Conservation (phyloP, 73 alveolate genomes). For the Tetrahymena thermophila region DNA sequence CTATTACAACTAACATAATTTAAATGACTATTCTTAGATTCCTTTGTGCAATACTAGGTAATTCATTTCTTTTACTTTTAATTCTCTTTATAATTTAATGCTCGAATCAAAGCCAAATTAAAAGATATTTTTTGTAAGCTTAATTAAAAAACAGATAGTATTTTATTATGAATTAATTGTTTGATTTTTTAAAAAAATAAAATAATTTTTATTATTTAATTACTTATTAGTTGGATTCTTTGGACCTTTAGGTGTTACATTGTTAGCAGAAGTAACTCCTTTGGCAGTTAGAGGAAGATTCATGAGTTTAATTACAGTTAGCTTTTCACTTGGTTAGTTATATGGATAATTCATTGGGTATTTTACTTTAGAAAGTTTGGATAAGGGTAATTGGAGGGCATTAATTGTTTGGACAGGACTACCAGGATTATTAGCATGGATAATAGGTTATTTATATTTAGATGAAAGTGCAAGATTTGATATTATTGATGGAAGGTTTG, state of each 20-base stretch:
- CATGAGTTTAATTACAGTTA: conserved; percentile 34
- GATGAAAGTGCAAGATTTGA: conserved; percentile 39
- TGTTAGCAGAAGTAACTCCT: conserved; percentile 38
- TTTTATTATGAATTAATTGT: neutral
- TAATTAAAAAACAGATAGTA: neutral
- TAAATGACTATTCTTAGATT: neutral
- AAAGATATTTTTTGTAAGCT: neutral
- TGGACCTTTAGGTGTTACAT: conserved; percentile 37
- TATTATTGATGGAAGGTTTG: conserved; percentile 19
- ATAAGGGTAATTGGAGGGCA: conserved; percentile 46
- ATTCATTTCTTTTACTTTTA: neutral
- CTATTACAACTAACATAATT: neutral
- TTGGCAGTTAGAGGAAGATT: conserved; percentile 38
- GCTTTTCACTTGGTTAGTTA: conserved; percentile 26
- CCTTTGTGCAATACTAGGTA: conserved; percentile 31
- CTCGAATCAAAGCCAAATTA: neutral
- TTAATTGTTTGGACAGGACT: conserved; percentile 25
- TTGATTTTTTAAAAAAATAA: neutral
- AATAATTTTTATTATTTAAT: neutral
- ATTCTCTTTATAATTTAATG: neutral
- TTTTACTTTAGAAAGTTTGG: conserved; percentile 10
- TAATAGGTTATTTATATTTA: conserved; percentile 9
- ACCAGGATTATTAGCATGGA: conserved; percentile 45
- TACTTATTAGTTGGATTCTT: conserved; percentile 19
- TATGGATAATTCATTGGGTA: conserved; percentile 32